A percentile compares a stretch with the other conserved stretches of the same genome.
These are phyloP conservation scores for Taphrina deformans DNA, from an alignment of 1,139 yeast genomes.

Conservation along the genomic window DNA sequence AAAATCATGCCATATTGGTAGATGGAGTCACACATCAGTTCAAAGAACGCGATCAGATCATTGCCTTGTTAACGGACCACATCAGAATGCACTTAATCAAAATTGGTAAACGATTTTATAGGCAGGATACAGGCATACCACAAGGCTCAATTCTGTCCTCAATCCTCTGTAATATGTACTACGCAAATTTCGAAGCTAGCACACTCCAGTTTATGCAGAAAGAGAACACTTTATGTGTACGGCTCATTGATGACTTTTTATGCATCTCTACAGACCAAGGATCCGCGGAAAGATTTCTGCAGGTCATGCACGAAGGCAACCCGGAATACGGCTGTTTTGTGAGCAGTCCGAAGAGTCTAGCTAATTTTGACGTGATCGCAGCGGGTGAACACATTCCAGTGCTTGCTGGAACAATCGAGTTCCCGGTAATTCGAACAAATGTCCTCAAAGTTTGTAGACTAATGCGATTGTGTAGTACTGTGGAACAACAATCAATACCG, in stretches of 20 bases:
- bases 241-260: constrained; percentile 86
- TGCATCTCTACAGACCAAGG: constrained; percentile 54
- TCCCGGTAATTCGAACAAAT: constrained; percentile 6
- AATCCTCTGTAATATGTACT: constrained; percentile 70
- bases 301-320: constrained; percentile 42
- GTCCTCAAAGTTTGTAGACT: neutral
- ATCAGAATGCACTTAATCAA: constrained; percentile 49
- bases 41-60: constrained; percentile 35
- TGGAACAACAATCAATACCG: constrained; percentile 38
- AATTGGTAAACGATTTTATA: constrained; percentile 46
- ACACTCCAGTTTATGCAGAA: constrained; percentile 46
- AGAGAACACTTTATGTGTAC: constrained; percentile 45
- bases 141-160: constrained; percentile 86
- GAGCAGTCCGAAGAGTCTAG: constrained; percentile 58
- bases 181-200: constrained; percentile 61
- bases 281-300: constrained; percentile 43
- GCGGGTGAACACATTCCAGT: constrained; percentile 24
- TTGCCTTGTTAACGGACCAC: constrained; percentile 47
- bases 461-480: constrained; percentile 38
- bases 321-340: constrained; percentile 60
- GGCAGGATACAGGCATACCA: constrained; percentile 68
- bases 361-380: constrained; percentile 41
- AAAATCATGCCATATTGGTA: constrained; percentile 26
- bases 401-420: constrained; percentile 23
- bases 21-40: constrained; percentile 30